phyloP scores from a whole-genome alignment of 805 yeast genomes.

The Yarrowia sp. region DNA sequence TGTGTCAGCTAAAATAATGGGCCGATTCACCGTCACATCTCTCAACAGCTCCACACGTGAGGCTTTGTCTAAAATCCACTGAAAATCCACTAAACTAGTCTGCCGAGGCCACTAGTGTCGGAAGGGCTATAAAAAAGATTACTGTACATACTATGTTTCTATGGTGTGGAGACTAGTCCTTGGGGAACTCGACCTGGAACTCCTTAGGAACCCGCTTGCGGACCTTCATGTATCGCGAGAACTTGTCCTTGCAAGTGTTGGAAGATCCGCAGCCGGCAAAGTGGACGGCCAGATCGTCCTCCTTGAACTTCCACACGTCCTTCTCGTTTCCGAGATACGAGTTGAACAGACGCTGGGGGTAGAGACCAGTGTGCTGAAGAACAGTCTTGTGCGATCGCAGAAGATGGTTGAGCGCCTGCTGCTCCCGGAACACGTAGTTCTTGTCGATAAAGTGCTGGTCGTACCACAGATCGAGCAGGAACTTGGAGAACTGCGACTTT shows the following conservation, averaged over 20 bases:
- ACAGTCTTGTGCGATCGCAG: conserved; percentile 30
- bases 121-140: no score
- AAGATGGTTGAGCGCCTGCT: conserved; percentile 34
- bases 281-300: conserved; percentile 37
- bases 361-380: conserved; percentile 34
- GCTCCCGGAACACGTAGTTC: conserved; percentile 34
- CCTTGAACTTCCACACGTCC: conserved; percentile 26
- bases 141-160: no score
- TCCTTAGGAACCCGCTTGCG: conserved; percentile 20
- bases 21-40: no score
- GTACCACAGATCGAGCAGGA: conserved; percentile 38
- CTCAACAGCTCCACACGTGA: no score
- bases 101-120: no score
- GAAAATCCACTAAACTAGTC: no score
- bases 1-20: no score
- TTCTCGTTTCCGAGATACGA: conserved; percentile 32
- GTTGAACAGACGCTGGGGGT: conserved; percentile 38
- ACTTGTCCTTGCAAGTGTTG: conserved; percentile 16
- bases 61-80: no score
- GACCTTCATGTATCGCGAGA: background rate
- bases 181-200: conserved; percentile 18
- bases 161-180: no score
- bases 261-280: conserved; percentile 35
- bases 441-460: conserved; percentile 32
- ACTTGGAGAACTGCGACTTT: conserved; percentile 31